These are phyloP conservation scores for Singerocomus inundabilis DNA, from an alignment of 1,284 basidiomycete species.

Conservation along the genomic window DNA sequence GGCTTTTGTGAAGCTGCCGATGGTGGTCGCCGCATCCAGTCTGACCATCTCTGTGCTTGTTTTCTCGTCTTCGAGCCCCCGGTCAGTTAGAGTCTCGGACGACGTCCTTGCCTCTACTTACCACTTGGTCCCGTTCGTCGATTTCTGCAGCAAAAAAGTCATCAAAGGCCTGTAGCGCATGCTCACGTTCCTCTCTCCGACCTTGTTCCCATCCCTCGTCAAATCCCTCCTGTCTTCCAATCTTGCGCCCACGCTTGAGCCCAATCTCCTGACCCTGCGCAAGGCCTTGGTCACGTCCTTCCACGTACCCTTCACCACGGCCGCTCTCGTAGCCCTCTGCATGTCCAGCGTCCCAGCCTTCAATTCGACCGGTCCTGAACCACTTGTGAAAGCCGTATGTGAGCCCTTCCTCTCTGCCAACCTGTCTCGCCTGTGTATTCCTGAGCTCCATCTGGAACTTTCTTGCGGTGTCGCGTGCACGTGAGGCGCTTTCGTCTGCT, in stretches of 20 bases:
- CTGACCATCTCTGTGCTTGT: slow-evolving; percentile 29
- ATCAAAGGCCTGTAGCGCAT: slow-evolving; percentile 54
- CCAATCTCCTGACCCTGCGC: slow-evolving; percentile 42
- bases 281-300: slow-evolving; percentile 42
- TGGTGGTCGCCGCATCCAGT: slow-evolving; percentile 29
- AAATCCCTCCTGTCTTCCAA: slow-evolving; percentile 45
- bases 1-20: slow-evolving; percentile 9
- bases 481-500: slow-evolving; percentile 46
- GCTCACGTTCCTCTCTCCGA: slow-evolving; percentile 42
- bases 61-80: slow-evolving; percentile 13
- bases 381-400: slow-evolving; percentile 38
- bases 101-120: slow-evolving; percentile 20
- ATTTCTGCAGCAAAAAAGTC: slow-evolving; percentile 48
- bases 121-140: slow-evolving; percentile 31
- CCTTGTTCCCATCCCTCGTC: slow-evolving; percentile 42
- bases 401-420: slow-evolving; percentile 44
- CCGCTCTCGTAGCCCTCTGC: slow-evolving; percentile 47
- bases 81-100: slow-evolving; percentile 6
- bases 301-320: slow-evolving; percentile 44
- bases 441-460: slow-evolving; percentile 47
- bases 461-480: slow-evolving; percentile 46
- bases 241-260: slow-evolving; percentile 41
- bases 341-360: slow-evolving; percentile 44
- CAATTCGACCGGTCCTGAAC: slow-evolving; percentile 42
- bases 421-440: slow-evolving; percentile 48